Conservation (phyloP, 306 rosid species). For the Inga leiocalycina region DNA sequence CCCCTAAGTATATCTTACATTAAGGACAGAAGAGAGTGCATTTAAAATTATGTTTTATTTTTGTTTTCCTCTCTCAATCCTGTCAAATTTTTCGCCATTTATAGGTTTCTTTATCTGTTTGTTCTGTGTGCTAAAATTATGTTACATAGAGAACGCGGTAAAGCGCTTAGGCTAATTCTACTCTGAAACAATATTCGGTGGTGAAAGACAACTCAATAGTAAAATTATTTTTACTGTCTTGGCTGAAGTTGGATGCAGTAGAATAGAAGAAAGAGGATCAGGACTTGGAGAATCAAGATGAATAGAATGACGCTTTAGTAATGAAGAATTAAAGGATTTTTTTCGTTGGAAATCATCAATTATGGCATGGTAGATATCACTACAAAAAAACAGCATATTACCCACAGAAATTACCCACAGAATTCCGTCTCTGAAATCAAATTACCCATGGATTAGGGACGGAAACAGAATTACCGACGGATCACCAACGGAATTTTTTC, state of each 20-base stretch:
- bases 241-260: background rate
- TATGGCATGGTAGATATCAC: no score
- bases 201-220: background rate
- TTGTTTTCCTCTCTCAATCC: background rate
- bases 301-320: background rate
- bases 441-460: no score
- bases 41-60: background rate
- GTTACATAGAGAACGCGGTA: background rate
- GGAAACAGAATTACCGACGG: no score
- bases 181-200: background rate
- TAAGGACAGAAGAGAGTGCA: no score
- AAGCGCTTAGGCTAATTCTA: background rate
- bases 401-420: no score
- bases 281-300: conserved; percentile 5
- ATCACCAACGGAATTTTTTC: no score
- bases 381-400: no score
- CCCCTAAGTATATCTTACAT: no score
- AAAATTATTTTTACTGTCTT: background rate
- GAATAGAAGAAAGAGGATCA: background rate
- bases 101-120: background rate
- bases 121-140: no score
- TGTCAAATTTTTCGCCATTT: background rate
- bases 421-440: no score
- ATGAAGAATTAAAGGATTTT: background rate
- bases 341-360: no score